Conservation (phyloP, 192 early-diverging fungal genomes). For the Coemansia sp. region DNA sequence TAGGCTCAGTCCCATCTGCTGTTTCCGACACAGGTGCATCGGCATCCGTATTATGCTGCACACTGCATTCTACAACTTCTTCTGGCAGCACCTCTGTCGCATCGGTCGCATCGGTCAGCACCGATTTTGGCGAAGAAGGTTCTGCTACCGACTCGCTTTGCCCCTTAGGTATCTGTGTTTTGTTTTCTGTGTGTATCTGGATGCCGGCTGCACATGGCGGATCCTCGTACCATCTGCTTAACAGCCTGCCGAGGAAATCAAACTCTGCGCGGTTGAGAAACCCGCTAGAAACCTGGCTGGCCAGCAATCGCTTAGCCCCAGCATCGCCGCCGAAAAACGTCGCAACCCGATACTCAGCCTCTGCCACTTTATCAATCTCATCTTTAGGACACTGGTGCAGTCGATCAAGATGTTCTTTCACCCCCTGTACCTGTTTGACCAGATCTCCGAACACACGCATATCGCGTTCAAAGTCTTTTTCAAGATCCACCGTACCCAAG, state of each 20-base stretch:
- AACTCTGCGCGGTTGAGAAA: conserved; percentile 46
- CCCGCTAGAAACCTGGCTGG: conserved; percentile 28
- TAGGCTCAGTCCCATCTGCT: no score
- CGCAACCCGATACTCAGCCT: conserved; percentile 29
- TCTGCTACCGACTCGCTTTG: neutral
- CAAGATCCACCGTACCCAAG: conserved; percentile 9
- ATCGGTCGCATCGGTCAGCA: neutral
- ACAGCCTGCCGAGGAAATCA: conserved; percentile 46
- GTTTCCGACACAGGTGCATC: no score
- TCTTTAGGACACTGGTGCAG: conserved; percentile 37
- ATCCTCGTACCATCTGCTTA: conserved; percentile 35
- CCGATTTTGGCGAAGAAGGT: neutral
- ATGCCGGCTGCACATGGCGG: conserved; percentile 22
- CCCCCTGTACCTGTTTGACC: conserved; percentile 17
- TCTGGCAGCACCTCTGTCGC: neutral
- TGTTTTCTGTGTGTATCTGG: neutral
- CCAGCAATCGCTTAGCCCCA: conserved; percentile 23
- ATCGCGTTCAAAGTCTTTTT: conserved; percentile 39
- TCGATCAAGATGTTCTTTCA: conserved; percentile 25
- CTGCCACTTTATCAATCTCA: conserved; percentile 8
- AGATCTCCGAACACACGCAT: conserved; percentile 16
- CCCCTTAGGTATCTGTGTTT: neutral
- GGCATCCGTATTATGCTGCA: no score
- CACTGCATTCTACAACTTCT: neutral
- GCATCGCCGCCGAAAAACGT: conserved; percentile 35